Evolutionary conservation across 768 basidiomycete genomes (phyloP).

Genomic region (Lactifluus volemus): DNA sequence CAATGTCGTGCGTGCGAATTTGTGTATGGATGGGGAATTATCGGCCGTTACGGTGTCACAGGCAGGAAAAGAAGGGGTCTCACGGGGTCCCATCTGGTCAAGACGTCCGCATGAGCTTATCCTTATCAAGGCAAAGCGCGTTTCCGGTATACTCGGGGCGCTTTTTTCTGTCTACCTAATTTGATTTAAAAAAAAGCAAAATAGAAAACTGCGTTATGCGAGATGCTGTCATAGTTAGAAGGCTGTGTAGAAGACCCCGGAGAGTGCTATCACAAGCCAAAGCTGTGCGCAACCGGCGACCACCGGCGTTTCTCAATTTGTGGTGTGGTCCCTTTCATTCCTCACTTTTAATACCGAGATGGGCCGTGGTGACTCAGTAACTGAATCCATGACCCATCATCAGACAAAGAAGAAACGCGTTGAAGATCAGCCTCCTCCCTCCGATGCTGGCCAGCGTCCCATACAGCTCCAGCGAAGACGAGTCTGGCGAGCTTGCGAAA

Average conservation of each 20-base stretch:
- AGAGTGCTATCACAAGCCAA: not conserved
- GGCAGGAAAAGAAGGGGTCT: not conserved
- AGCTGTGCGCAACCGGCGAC: not conserved
- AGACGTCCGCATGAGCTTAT: too few species aligned
- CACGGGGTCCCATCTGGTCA: not conserved
- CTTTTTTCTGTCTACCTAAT: too few species aligned
- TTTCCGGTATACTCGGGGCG: not conserved
- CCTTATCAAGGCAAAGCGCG: not conserved
- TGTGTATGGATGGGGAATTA: not conserved
- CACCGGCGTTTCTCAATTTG: not conserved
- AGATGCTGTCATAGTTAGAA: too few species aligned
- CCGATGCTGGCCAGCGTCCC: slow-evolving; percentile 57
- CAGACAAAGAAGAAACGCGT: slow-evolving; percentile 75
- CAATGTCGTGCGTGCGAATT: not conserved
- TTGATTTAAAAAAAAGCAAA: too few species aligned
- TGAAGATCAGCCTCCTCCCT: slow-evolving; percentile 38
- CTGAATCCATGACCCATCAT: slow-evolving; percentile 38
- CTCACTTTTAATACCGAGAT: slow-evolving; percentile 11
- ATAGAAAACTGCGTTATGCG: too few species aligned
- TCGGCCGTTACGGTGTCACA: slow-evolving; percentile 7
- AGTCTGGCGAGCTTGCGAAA: slow-evolving; percentile 88
- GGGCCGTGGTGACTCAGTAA: slow-evolving; percentile 14
- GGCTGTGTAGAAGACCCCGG: slow-evolving; percentile 1
- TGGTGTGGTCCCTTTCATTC: not conserved
- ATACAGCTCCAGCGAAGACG: slow-evolving; percentile 68